A percentile compares a stretch with the other conserved stretches of the same genome.
Evolutionary conservation across 2,329 filamentous ascomycete genomes (phyloP).

Genomic region (Pezicula rhizophila): DNA sequence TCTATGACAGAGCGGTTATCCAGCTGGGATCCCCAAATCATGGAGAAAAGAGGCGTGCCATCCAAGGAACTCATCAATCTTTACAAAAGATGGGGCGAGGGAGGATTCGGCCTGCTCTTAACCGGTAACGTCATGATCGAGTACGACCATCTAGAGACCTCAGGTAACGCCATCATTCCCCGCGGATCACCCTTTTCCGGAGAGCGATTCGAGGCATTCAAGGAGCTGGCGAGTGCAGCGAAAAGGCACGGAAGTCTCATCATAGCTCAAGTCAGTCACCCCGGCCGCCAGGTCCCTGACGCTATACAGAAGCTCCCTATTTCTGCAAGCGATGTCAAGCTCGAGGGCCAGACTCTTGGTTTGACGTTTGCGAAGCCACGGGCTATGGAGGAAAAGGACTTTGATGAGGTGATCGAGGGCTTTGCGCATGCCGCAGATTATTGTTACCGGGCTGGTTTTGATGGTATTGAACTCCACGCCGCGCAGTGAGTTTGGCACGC

Average conservation of each 20-base stretch:
- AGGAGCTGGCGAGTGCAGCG: conserved; percentile 42
- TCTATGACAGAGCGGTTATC: conserved; percentile 59
- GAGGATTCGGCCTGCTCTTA: conserved; percentile 45
- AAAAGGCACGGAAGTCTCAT: conserved; percentile 51
- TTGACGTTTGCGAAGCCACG: neutral
- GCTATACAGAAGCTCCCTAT: conserved; percentile 25
- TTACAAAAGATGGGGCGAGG: conserved; percentile 54
- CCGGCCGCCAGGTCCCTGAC: conserved; percentile 37
- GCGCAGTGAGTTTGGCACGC: too few species aligned
- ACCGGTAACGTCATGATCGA: conserved; percentile 60
- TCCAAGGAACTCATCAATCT: conserved; percentile 44
- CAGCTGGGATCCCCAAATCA: conserved; percentile 36
- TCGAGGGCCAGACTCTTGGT: conserved; percentile 8
- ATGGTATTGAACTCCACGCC: conserved; percentile 29
- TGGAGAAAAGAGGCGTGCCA: conserved; percentile 41
- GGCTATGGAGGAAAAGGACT: neutral
- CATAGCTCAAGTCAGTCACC: conserved; percentile 53
- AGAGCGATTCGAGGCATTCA: conserved; percentile 52
- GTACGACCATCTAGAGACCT: conserved; percentile 46
- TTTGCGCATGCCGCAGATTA: conserved; percentile 56
- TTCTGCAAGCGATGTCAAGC: conserved; percentile 30
- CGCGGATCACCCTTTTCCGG: conserved; percentile 41
- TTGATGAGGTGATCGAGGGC: conserved; percentile 41
- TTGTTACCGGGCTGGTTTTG: conserved; percentile 52
- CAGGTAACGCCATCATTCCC: conserved; percentile 53